Conservation (phyloP, 2,329 filamentous ascomycete species). For the Emergomyces pasteurianus region DNA sequence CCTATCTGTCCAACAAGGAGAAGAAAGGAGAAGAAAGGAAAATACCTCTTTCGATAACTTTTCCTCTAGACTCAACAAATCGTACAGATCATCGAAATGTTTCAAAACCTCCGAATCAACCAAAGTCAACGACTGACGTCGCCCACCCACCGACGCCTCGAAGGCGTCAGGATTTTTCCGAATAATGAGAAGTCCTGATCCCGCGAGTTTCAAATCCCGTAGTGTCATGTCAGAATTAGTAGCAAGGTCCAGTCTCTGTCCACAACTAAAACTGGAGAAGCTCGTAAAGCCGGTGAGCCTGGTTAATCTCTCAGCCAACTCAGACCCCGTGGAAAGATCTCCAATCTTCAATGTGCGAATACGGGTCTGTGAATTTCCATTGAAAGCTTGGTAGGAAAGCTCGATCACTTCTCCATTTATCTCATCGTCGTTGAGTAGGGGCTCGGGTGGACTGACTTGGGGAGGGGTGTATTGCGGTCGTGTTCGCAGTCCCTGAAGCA, state of each 20-base stretch:
- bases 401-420: constrained; percentile 53
- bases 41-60: constrained; percentile 54
- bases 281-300: constrained; percentile 64
- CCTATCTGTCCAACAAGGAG: not conserved
- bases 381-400: constrained; percentile 64
- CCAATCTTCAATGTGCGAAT: constrained; percentile 55
- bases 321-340: constrained; percentile 55
- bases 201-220: constrained; percentile 50
- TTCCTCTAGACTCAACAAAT: constrained; percentile 63
- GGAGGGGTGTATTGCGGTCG: constrained; percentile 49
- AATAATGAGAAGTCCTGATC: constrained; percentile 54
- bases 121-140: constrained; percentile 41
- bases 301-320: constrained; percentile 55
- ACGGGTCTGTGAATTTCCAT: constrained; percentile 47
- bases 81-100: constrained; percentile 76
- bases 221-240: constrained; percentile 50
- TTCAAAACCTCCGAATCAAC: constrained; percentile 69
- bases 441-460: constrained; percentile 47
- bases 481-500: constrained; percentile 44
- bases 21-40: not conserved
- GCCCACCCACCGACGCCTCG: constrained; percentile 18
- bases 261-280: constrained; percentile 60
- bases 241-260: constrained; percentile 51
- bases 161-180: constrained; percentile 43
- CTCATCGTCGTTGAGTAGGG: constrained; percentile 40